Evolutionary conservation across 345 rosid species (phyloP).

Genomic region (Trapa bicornis): DNA sequence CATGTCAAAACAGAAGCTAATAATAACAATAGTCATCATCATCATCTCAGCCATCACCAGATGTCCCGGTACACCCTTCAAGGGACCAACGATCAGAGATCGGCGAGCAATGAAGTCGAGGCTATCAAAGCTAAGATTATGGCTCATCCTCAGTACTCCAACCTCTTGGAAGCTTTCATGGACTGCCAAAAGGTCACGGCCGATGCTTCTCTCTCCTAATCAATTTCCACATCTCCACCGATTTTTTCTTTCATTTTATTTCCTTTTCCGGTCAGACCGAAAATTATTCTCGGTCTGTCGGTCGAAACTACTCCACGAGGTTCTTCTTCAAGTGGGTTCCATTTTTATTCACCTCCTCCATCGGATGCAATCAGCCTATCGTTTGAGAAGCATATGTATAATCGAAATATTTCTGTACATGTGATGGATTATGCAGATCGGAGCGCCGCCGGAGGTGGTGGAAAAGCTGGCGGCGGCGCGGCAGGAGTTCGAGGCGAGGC

Average conservation of each 20-base stretch:
- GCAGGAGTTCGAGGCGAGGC: constrained; percentile 71
- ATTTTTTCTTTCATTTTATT: constrained; percentile 14
- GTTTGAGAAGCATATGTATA: too few relatives aligned
- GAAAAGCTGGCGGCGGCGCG: constrained; percentile 56
- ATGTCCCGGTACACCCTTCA: constrained; percentile 46
- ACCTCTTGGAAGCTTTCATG: constrained; percentile 80
- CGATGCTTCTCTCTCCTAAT: neutral
- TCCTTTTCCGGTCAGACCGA: too few relatives aligned
- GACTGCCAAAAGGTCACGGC: constrained; percentile 86
- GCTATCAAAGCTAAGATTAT: constrained; percentile 90
- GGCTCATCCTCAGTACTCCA: constrained; percentile 83
- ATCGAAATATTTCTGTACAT: too few relatives aligned
- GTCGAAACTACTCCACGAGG: too few relatives aligned
- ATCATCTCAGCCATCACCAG: constrained; percentile 11
- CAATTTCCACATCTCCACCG: neutral
- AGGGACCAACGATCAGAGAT: constrained; percentile 31
- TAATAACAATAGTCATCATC: constrained; percentile 22
- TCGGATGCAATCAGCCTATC: too few relatives aligned
- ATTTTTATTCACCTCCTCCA: too few relatives aligned
- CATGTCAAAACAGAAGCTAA: constrained; percentile 62
- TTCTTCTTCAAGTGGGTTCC: too few relatives aligned
- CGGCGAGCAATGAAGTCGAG: constrained; percentile 35
- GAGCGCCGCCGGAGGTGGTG: constrained; percentile 88
- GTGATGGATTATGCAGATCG: constrained; percentile 24
- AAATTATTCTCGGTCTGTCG: too few relatives aligned